Evolutionary conservation across 202 grass and related monocot genomes (phyloP).

Genomic region (Musa balbisiana): DNA sequence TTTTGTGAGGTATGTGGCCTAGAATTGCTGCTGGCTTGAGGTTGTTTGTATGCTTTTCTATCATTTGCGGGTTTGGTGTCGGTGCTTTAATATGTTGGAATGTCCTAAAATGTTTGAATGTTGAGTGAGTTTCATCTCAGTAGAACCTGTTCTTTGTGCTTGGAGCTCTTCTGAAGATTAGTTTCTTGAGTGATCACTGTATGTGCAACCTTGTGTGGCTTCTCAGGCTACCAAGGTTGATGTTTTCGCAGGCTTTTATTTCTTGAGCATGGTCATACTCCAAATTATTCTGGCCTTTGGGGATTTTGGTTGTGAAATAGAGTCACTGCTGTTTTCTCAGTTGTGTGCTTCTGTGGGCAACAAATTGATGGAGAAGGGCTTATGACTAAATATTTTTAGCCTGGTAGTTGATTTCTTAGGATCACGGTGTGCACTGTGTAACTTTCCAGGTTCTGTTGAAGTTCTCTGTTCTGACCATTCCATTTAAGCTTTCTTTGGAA

Average conservation of each 20-base stretch:
- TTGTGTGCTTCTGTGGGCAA: not conserved
- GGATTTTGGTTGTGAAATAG: not conserved
- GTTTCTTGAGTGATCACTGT: not conserved
- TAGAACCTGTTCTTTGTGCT: not conserved
- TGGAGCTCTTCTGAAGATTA: not conserved
- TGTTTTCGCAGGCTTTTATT: constrained; percentile 30
- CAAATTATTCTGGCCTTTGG: not conserved
- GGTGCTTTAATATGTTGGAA: not conserved
- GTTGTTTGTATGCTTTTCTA: not conserved
- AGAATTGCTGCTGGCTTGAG: not conserved
- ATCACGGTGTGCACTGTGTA: not conserved
- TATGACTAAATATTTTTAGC: not conserved
- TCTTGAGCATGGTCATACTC: not conserved
- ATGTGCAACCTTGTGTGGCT: constrained; percentile 50
- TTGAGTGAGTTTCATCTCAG: too few species aligned
- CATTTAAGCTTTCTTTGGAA: not conserved
- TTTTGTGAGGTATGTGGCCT: not conserved
- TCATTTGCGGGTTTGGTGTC: not conserved
- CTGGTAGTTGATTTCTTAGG: not conserved
- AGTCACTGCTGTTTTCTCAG: not conserved
- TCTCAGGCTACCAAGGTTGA: constrained; percentile 11
- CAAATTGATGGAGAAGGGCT: not conserved
- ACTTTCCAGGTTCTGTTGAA: not conserved
- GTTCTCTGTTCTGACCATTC: not conserved
- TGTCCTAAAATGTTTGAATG: not conserved